These are phyloP conservation scores for Corymbia citriodora DNA, from an alignment of 441 rosid species.

Conservation along the genomic window DNA sequence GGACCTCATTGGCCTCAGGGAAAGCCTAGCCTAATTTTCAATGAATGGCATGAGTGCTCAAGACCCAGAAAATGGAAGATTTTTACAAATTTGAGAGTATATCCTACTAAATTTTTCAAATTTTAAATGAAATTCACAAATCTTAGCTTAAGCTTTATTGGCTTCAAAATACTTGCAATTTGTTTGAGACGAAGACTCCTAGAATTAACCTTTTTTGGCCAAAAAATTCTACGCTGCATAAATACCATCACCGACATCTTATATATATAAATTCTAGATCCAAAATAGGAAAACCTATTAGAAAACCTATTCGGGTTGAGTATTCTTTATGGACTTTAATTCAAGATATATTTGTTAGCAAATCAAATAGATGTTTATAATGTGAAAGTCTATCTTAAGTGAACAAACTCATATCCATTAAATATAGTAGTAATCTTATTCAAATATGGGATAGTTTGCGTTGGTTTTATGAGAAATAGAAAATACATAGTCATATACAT, in stretches of 20 bases:
- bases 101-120: background rate
- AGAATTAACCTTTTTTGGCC: background rate
- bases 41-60: background rate
- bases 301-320: background rate
- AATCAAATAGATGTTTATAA: too few species aligned
- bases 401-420: background rate
- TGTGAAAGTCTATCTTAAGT: background rate
- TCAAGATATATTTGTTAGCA: background rate
- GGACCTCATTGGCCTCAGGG: too few species aligned
- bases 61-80: background rate
- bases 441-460: background rate
- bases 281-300: too few species aligned
- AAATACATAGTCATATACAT: background rate
- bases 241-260: too few species aligned
- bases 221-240: rapidly evolving
- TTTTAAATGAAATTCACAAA: background rate
- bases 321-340: too few species aligned
- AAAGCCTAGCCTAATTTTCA: too few species aligned
- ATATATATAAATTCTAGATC: too few species aligned
- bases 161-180: background rate
- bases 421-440: too few species aligned
- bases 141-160: background rate
- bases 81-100: background rate
- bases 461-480: background rate
- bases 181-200: background rate